Base-by-base conservation (phyloP, 2,329 filamentous ascomycete species). In the Cladobotryum mycophilum region DNA sequence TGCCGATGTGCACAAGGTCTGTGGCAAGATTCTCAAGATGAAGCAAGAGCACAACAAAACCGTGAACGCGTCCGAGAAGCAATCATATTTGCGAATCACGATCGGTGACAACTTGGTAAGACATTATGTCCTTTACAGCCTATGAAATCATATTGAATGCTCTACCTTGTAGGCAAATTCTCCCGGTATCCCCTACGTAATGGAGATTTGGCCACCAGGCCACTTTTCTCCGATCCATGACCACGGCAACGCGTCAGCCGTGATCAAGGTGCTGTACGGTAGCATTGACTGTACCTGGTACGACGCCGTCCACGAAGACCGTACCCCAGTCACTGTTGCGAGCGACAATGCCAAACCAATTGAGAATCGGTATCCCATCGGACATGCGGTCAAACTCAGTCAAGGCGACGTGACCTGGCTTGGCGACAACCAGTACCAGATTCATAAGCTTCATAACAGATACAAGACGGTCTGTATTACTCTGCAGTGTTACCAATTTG, bases 261-360 rank as follows among this genome's bases (percentile, higher is more conserved):
- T 48, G n/a, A 48, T 48, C 46, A 48, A 48, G 22, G 46, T 48
- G 9, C 46, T 48, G 18, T 36, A 48, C 25, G 46, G 46, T 15
- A 42, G 37, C 36, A 48, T 48, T 17, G 41, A 48, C 37, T 41
- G 36, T 36, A 48, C 46, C 15, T 48, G 35, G 35, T 48, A 41
- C 37, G 36, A 41, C 37, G 15, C 46, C 2, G 18, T 48, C 46
- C 35, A 17, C 8, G 20, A 48, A 17, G 17, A 38, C 36, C 36
- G 36, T n/a, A 17, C 14, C 14, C 46, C 46, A 5, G 22, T 25
- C 7, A 25, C 22, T 7, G 22, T 25, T 25, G 22, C 22, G 22
- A 25, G 22, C 22, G 22, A 25, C 22, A 25, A 25, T 25, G 22
- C 22, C 22, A 25, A 25, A 7, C 22, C 22, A 25, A 25, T 25